These are phyloP conservation scores for Xerocomellus intermedius DNA, from an alignment of 768 basidiomycete species.

Conservation along the genomic window DNA sequence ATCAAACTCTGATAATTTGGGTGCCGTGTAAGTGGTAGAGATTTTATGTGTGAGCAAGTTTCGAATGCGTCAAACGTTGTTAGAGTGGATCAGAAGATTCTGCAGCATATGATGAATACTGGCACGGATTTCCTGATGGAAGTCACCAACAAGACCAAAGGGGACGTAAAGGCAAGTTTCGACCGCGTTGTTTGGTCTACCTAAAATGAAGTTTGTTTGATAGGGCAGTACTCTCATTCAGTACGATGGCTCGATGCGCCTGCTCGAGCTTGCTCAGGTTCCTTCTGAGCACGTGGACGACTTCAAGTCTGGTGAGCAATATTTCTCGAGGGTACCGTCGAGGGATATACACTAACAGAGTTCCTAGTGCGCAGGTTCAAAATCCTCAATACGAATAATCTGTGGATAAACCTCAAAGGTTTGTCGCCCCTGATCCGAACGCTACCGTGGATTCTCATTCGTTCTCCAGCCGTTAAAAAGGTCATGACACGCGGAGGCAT, in stretches of 20 bases:
- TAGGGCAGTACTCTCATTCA: constrained; percentile 87
- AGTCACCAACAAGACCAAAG: constrained; percentile 96
- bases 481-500: constrained; percentile 84
- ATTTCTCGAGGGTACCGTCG: not conserved
- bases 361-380: constrained; percentile 79
- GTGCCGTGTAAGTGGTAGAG: constrained; percentile 67
- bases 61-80: constrained; percentile 4
- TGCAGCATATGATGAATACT: constrained; percentile 82
- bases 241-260: constrained; percentile 50
- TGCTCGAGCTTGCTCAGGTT: constrained; percentile 13
- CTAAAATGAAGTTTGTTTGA: not conserved
- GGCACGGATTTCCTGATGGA: constrained; percentile 91
- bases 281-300: constrained; percentile 9
- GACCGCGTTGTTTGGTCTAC: not conserved
- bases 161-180: constrained; percentile 52
- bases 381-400: constrained; percentile 87
- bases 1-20: constrained; percentile 96
- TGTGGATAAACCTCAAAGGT: constrained; percentile 80
- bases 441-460: not conserved
- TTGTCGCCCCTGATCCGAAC: constrained; percentile 11
- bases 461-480: constrained; percentile 71
- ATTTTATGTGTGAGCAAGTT: not conserved
- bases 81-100: constrained; percentile 79
- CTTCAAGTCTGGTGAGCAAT: constrained; percentile 36
- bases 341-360: constrained; percentile 1